Evolutionary conservation across 495 filamentous ascomycete genomes (phyloP).

Genomic region (Apodospora peruviana): DNA sequence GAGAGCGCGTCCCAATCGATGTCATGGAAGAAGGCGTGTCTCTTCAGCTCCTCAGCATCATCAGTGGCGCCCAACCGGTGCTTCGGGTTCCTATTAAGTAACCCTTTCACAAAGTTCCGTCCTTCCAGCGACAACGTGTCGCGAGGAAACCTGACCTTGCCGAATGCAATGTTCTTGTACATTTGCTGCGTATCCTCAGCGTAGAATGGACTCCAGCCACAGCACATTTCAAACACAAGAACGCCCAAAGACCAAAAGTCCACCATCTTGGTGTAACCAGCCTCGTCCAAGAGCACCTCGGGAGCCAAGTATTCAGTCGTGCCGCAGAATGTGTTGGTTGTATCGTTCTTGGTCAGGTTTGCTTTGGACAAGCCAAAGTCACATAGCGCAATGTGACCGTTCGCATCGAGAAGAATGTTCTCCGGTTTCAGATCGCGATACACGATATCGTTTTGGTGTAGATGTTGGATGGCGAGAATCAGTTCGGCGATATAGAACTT

Average conservation of each 20-base stretch:
- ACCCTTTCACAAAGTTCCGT: slow-evolving; percentile 94
- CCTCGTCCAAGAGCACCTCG: slow-evolving; percentile 90
- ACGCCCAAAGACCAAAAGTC: slow-evolving; percentile 99
- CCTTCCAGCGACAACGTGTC: slow-evolving; percentile 92
- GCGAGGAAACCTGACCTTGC: slow-evolving; percentile 92
- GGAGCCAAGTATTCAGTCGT: slow-evolving; percentile 97
- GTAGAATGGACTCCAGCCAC: slow-evolving; percentile 98
- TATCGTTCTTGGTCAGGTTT: slow-evolving; percentile 90
- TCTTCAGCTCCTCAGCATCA: slow-evolving; percentile 92
- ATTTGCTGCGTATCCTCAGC: slow-evolving; percentile 99
- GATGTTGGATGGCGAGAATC: slow-evolving; percentile 89
- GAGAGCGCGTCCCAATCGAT: slow-evolving; percentile 84
- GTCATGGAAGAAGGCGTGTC: slow-evolving; percentile 89
- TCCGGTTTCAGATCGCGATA: slow-evolving; percentile 97
- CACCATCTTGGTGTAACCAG: slow-evolving; percentile 99
- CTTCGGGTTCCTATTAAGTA: slow-evolving; percentile 94
- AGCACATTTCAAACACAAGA: slow-evolving; percentile 99
- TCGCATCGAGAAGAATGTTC: slow-evolving; percentile 88
- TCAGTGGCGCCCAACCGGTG: slow-evolving; percentile 86
- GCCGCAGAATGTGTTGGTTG: slow-evolving; percentile 97
- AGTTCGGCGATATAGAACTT: slow-evolving; percentile 99
- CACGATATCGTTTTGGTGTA: slow-evolving; percentile 95
- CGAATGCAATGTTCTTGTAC: slow-evolving; percentile 99
- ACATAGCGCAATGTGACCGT: slow-evolving; percentile 90
- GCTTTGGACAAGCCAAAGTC: slow-evolving; percentile 98